Conservation (phyloP, 2,329 filamentous ascomycete species). For the Drechslerella dactyloides region DNA sequence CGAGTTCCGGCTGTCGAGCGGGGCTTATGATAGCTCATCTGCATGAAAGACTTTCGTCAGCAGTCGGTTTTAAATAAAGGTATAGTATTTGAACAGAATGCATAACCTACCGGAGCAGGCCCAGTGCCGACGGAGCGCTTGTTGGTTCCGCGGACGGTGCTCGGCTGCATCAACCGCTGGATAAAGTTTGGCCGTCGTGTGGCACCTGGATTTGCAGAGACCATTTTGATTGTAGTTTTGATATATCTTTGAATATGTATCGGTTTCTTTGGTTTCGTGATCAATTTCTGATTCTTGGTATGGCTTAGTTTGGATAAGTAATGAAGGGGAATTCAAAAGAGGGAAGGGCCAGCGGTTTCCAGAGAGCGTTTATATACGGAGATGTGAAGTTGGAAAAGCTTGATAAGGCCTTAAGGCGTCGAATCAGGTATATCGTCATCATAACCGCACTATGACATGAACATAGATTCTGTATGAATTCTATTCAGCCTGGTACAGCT, state of each 20-base stretch:
- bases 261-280: not conserved
- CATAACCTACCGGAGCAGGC: conserved; percentile 38
- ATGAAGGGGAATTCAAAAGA: not conserved
- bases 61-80: not conserved
- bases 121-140: conserved; percentile 43
- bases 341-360: conserved; percentile 7
- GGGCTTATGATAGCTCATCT: conserved; percentile 44
- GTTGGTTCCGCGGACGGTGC: conserved; percentile 36
- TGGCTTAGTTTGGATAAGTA: conserved; percentile 7
- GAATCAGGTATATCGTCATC: conserved; percentile 42
- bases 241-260: conserved; percentile 3
- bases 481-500: too few species aligned
- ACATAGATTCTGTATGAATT: too few species aligned
- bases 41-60: conserved; percentile 7
- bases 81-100: not conserved
- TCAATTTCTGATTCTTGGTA: not conserved
- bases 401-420: not conserved
- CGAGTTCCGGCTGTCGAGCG: conserved; percentile 42
- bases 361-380: conserved; percentile 11
- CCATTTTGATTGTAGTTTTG: conserved; percentile 35
- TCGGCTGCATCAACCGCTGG: conserved; percentile 37
- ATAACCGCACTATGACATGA: conserved; percentile 47
- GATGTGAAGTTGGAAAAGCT: not conserved
- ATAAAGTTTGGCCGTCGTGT: conserved; percentile 42
- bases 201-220: conserved; percentile 38